Evolutionary conservation across 2,329 filamentous ascomycete species (phyloP), one percentile per base, ranked within the genome.

Genomic region (Tothia fuscella): DNA sequence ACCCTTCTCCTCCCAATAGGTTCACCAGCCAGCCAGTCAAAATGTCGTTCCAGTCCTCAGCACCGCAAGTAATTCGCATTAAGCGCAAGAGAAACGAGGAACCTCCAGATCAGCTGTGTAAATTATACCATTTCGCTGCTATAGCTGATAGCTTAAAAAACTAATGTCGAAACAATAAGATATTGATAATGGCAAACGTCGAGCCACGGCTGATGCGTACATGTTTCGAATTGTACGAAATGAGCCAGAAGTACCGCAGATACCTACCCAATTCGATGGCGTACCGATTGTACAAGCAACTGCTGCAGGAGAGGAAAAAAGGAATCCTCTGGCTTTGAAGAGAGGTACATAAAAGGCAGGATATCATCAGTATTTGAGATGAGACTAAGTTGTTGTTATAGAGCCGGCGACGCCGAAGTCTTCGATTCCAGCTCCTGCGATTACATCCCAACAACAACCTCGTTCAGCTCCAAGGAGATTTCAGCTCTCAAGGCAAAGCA

Each of bases 51-150:
- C 39, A 29, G 66, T 43, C 65, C 21, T 50, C 65, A 29, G 64
- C 66, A 33, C 68, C 67, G 30, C 66, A 70, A 41, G 62, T 67
- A 30, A 68, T 71, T 38, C 66, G 63, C 19, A 66, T 76, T 53
- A 76, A 76, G 57, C 65, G 72, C 43, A 70, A 72, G 48, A 66
- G 71, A 42, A 65, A 67, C 42, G 71, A 76, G 41, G 68, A 71
- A 36, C 70, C 72, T 3, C 65, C 73, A n/a, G 71, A 75, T 46
- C 64, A 66, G 17, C 58, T 74, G 38, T 67, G 66, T 70, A 65
- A 38, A n/a, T n/a, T n/a, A n/a, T n/a, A n/a, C n/a, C n/a, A 51
- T 51, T 31, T 46, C 36, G 24, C 46, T n/a, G n/a, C n/a, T n/a
- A n/a, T n/a, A n/a, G n/a, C n/a, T n/a, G n/a, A n/a, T n/a, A n/a